Conservation (phyloP, 257 asterid genomes). For the Primulina eburnea region DNA sequence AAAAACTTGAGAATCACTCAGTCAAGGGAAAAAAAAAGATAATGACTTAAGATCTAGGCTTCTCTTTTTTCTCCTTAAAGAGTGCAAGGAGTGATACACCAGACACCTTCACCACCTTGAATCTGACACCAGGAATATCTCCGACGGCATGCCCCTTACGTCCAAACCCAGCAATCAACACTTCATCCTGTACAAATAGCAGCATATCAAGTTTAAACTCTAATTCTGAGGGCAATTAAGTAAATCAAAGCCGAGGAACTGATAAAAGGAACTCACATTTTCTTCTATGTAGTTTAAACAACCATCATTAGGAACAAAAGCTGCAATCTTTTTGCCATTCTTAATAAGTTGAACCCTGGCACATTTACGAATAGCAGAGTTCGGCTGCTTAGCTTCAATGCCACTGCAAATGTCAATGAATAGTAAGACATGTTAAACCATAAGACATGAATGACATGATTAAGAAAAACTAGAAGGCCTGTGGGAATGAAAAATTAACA, state of each 20-base stretch:
- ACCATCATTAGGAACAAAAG: constrained; percentile 63
- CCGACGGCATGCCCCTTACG: constrained; percentile 66
- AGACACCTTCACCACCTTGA: constrained; percentile 62
- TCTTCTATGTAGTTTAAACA: constrained; percentile 58
- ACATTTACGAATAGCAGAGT: constrained; percentile 68
- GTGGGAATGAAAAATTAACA: constrained; percentile 27
- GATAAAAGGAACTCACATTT: constrained; percentile 35
- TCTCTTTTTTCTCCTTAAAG: constrained; percentile 60
- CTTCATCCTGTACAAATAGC: constrained; percentile 41
- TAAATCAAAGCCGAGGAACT: not conserved
- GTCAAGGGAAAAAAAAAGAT: not conserved
- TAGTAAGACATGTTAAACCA: not conserved
- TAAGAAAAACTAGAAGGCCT: not conserved
- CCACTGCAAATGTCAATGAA: constrained; percentile 39
- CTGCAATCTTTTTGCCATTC: constrained; percentile 66
- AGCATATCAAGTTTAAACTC: not conserved
- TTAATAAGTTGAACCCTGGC: constrained; percentile 64
- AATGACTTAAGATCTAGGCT: constrained; percentile 46
- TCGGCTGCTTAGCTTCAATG: constrained; percentile 65
- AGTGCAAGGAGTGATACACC: constrained; percentile 62
- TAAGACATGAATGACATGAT: not conserved
- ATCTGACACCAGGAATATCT: constrained; percentile 65
- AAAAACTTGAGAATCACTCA: constrained; percentile 21
- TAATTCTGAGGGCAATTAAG: not conserved
- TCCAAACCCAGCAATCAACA: constrained; percentile 62